Base-by-base conservation (phyloP, 768 basidiomycete genomes). In the Lactifluus echinatus region DNA sequence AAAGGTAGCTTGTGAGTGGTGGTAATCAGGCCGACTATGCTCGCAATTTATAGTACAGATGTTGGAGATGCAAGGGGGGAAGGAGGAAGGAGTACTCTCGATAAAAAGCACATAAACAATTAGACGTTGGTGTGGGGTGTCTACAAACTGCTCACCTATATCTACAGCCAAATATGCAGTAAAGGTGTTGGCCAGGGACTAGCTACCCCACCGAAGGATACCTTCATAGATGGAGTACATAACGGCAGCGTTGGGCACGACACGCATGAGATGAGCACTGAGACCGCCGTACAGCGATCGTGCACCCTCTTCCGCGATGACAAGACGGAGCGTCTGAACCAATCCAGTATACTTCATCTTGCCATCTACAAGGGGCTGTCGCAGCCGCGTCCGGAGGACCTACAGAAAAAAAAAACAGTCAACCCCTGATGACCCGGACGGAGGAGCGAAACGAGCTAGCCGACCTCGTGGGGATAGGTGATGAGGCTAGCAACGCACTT, bases 141-240 rank as follows among this genome's bases (percentile, higher is more conserved):
- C 8, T 15, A 49, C 10, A 8, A 34, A 28, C 10, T 53, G 53
- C 42, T 29, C 42, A 50, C 53, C 47, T 15, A 37, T n/a, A 28
- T 59, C 57, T 39, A 47, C 12, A 34, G 28, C 54, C 52, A 49
- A 50, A 26, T 11, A 37, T 5, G 29, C 12, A n/a, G 50, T 50
- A 50, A 50, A 50, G 21, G 15, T 26, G 26, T 42, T n/a, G 34
- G 33, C 55, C 48, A 59, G n/a, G 39, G 53, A 28, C 17, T 45
- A 33, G 40, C 53, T 45, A 10, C 66, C 74, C 83, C 83, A 89
- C 39, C 83, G 76, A 29, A 94, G 73, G 29, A 85, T 75, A 24
- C 86, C 83, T 70, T 98, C 94, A 66, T 97, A 97, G 67, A 96
- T 93, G 59, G 84, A 84, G 73, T 87, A 99, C 95, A 98, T 97